Base-by-base conservation (phyloP, 345 rosid genomes). In the Acer negundo region DNA sequence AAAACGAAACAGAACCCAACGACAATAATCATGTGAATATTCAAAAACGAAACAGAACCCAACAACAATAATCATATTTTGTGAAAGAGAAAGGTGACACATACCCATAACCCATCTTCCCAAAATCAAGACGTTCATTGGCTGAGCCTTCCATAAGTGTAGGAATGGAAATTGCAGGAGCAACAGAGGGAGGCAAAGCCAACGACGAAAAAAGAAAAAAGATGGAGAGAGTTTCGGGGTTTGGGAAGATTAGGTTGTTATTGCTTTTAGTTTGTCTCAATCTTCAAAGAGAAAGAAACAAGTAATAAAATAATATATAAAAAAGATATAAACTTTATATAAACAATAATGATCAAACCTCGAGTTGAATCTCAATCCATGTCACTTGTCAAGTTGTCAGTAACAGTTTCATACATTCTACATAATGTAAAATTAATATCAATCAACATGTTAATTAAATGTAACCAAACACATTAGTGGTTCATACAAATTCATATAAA, bases 61-160 rank as follows among this genome's bases (percentile, higher is more conserved):
- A 55, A 24, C 24, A 65, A 28, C 46, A 23, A 9, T 13, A 62
- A 8, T 46, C 46, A 46, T 46, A 46, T 46, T 35, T 35, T 35
- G 38, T 8, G 40, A 59, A 62, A 40, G 15, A 73, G n/a, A 22
- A 73, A 46, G 59, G 16, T 49, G 9, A 9, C 46, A 67, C 9
- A 49, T 84, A 93, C 99, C 98, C 99, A 56, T 86, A 94, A 38
- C 97, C 97, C 98, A 95, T 95, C 89, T 82, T 86, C 84, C 99
- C 99, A 85, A 88, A 94, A 85, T 77, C 87, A 70, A 92, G 93
- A 66, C 99, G 98, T 77, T 90, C 95, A 76, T 90, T 75, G 42
- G 81, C 85, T 35, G 81, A 79, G 74, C 73, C 89, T 87, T 92
- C 98, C 98, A 90, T 95, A 84, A 70, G 70, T 16, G n/a, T 59